Percentiles rank a stretch among this genome's conserved stretches.
Evolutionary conservation across 805 yeast species (phyloP).

Genomic region (Myxozyma neglecta): DNA sequence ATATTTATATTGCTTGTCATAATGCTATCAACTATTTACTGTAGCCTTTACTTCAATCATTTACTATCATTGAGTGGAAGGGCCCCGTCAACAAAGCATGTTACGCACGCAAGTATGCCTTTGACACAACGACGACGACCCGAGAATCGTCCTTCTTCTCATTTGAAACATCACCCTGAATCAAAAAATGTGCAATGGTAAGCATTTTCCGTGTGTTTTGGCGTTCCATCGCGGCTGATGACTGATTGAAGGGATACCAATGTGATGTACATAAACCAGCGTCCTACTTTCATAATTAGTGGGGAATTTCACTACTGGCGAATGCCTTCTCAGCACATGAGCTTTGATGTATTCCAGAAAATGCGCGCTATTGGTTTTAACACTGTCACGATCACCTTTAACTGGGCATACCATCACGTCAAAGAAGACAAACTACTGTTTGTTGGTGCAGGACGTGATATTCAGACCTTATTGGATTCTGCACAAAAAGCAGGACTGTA

Average conservation of each 20-base stretch:
- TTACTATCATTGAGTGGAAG: not conserved
- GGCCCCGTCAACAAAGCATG: not conserved
- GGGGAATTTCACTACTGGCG: slow-evolving; percentile 30
- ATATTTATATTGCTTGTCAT: not conserved
- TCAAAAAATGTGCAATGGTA: slow-evolving; percentile 5
- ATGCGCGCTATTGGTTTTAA: slow-evolving; percentile 26
- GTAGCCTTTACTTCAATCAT: not conserved
- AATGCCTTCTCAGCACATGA: slow-evolving; percentile 19
- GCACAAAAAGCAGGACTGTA: slow-evolving; percentile 23
- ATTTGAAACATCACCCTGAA: not conserved
- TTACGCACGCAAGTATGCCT: not conserved
- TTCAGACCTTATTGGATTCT: slow-evolving; percentile 18
- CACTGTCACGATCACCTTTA: slow-evolving; percentile 20
- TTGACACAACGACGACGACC: not conserved
- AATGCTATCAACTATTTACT: not conserved
- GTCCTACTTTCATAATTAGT: slow-evolving; percentile 16
- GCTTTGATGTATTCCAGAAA: slow-evolving; percentile 23
- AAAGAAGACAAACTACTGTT: slow-evolving; percentile 7
- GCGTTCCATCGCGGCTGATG: not conserved
- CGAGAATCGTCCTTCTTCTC: not conserved
- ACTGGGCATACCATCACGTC: slow-evolving; percentile 25
- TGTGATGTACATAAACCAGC: slow-evolving; percentile 3
- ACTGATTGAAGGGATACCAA: slow-evolving; percentile 15
- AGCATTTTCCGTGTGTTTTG: not conserved
- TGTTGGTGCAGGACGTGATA: slow-evolving; percentile 17